phyloP scores from a whole-genome alignment of 139 green algal genomes.

The Asterochloris sp. region DNA sequence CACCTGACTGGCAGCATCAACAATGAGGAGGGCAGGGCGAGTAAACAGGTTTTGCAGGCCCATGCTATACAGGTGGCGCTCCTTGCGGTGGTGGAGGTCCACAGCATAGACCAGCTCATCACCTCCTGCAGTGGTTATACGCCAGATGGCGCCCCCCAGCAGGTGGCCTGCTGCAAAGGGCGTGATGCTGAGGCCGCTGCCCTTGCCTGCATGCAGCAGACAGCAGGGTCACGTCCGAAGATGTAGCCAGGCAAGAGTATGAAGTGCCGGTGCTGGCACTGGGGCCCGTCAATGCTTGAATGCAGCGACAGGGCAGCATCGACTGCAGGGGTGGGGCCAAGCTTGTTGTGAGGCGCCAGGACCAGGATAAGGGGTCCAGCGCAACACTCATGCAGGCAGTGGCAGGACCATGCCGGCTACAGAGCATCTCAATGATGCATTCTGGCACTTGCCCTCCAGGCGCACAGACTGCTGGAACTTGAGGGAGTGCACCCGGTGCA shows the following conservation, averaged over 20 bases:
- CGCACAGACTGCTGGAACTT: slow-evolving; percentile 64
- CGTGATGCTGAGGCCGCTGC: slow-evolving; percentile 64
- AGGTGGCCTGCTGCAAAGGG: slow-evolving; percentile 75
- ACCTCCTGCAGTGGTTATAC: slow-evolving; percentile 47
- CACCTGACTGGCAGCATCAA: slow-evolving; percentile 44
- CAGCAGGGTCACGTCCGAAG: too few species aligned
- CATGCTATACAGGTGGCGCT: slow-evolving; percentile 61
- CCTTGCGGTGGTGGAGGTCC: slow-evolving; percentile 82
- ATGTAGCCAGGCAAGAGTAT: neutral
- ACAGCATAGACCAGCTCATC: slow-evolving; percentile 91
- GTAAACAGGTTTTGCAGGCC: slow-evolving; percentile 46
- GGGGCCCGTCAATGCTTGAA: neutral
- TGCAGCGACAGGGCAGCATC: neutral
- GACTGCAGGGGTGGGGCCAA: neutral
- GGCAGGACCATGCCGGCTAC: too few species aligned
- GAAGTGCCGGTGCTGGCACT: neutral
- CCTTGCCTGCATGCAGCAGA: slow-evolving; percentile 32
- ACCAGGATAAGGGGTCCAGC: too few species aligned
- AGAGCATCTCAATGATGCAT: too few species aligned
- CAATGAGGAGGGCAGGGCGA: slow-evolving; percentile 77
- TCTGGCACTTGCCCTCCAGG: slow-evolving; percentile 25
- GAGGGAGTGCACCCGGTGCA: slow-evolving; percentile 35
- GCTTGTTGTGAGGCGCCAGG: too few species aligned
- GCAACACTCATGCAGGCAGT: too few species aligned
- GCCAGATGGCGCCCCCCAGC: slow-evolving; percentile 87